phyloP scores from a whole-genome alignment of 169 alveolate species.

The Cryptosporidium parvum region DNA sequence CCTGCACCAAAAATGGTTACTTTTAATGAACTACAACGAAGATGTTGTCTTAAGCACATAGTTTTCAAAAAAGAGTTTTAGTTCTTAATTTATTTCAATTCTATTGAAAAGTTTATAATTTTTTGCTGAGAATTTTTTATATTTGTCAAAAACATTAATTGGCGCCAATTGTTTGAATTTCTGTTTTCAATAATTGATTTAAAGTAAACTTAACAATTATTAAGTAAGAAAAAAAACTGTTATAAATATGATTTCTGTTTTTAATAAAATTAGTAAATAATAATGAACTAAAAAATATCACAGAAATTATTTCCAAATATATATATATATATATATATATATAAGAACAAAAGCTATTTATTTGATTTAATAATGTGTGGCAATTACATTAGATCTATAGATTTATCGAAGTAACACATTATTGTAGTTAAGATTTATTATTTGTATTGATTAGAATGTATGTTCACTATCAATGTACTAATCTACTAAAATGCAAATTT shows the following conservation, averaged over 20 bases:
- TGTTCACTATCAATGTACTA: no score
- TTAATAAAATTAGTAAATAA: no score
- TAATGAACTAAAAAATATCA: no score
- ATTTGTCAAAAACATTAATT: no score
- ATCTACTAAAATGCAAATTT: no score
- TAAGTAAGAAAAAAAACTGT: neutral
- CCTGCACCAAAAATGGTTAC: slow-evolving; percentile 75
- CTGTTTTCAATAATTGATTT: no score
- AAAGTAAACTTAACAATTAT: no score
- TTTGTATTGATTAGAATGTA: neutral
- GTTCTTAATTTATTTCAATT: neutral
- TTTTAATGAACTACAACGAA: slow-evolving; percentile 45
- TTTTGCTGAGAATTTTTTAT: neutral
- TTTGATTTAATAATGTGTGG: neutral
- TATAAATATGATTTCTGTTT: no score
- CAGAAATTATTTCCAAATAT: neutral
- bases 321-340: no score
- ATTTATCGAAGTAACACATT: no score
- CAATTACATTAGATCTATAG: neutral
- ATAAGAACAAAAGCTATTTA: no score
- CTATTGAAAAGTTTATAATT: neutral
- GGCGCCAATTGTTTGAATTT: neutral
- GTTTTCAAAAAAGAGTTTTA: neutral
- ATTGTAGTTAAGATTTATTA: no score
- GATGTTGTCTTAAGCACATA: slow-evolving; percentile 72